Percentiles rank a stretch among this genome's conserved stretches.
Evolutionary conservation across 768 basidiomycete genomes (phyloP).

Genomic region (Cyclocybe aegerita): DNA sequence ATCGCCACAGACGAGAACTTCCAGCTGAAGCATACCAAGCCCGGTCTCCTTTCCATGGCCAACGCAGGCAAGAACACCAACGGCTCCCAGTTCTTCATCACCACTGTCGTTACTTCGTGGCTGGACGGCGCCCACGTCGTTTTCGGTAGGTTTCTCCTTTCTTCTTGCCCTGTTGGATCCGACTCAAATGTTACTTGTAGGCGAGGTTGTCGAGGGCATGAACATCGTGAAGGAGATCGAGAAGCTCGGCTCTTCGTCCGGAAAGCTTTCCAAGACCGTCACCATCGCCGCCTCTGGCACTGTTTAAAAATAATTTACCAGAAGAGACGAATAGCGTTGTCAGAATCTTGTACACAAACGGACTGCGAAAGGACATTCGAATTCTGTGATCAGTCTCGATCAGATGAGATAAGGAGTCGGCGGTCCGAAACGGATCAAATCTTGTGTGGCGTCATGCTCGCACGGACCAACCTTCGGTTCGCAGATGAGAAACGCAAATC

Average conservation of each 20-base stretch:
- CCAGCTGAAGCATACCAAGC: slow-evolving; percentile 67
- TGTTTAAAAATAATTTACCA: slow-evolving; percentile 22
- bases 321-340: too few species aligned
- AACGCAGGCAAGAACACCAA: slow-evolving; percentile 84
- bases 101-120: slow-evolving; percentile 76
- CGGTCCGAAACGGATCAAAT: too few species aligned
- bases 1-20: slow-evolving; percentile 80
- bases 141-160: slow-evolving; percentile 50
- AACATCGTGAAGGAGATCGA: slow-evolving; percentile 53
- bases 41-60: slow-evolving; percentile 75
- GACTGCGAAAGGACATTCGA: too few species aligned
- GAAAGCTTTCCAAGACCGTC: slow-evolving; percentile 44
- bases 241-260: slow-evolving; percentile 33
- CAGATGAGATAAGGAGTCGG: too few species aligned
- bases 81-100: slow-evolving; percentile 92
- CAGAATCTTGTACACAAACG: too few species aligned
- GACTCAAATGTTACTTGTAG: slow-evolving; percentile 22
- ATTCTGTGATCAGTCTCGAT: too few species aligned
- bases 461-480: too few species aligned
- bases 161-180: too few species aligned
- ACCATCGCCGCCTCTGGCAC: slow-evolving; percentile 56
- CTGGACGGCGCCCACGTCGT: slow-evolving; percentile 69
- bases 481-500: too few species aligned
- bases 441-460: too few species aligned
- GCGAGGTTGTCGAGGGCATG: slow-evolving; percentile 66